A percentile compares a stretch with the other conserved stretches of the same genome.
Conservation (phyloP, 495 filamentous ascomycete species). For the Acidomyces sp. region DNA sequence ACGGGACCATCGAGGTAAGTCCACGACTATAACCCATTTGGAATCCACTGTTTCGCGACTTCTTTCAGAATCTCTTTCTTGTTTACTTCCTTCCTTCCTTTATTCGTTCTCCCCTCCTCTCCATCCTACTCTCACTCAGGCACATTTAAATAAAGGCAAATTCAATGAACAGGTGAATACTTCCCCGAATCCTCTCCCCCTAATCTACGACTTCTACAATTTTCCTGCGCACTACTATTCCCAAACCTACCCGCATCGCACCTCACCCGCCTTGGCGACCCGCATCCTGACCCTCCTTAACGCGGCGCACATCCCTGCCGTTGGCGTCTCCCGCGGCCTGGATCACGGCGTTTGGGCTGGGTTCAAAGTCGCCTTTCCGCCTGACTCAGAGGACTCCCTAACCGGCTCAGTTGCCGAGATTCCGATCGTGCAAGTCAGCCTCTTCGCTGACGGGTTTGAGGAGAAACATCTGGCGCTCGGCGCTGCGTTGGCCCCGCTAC, state of each 20-base stretch:
- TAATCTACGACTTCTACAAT: constrained; percentile 82
- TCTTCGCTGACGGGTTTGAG: constrained; percentile 57
- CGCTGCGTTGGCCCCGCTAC: constrained; percentile 50
- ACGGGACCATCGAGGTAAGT: constrained; percentile 62
- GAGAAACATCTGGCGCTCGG: constrained; percentile 61
- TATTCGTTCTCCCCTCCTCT: too few species aligned
- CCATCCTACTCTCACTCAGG: too few species aligned
- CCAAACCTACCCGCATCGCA: constrained; percentile 56
- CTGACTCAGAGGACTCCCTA: constrained; percentile 60
- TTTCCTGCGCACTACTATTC: constrained; percentile 56
- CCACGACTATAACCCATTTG: too few species aligned
- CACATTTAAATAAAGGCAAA: constrained; percentile 9
- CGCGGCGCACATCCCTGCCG: constrained; percentile 48
- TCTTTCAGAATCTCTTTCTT: too few species aligned
- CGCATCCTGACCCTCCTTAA: constrained; percentile 48
- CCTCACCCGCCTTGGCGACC: constrained; percentile 50
- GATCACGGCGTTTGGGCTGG: constrained; percentile 74
- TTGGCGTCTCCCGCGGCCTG: constrained; percentile 52
- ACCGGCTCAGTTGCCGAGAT: too few species aligned
- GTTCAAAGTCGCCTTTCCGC: constrained; percentile 58
- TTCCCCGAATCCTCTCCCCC: constrained; percentile 49
- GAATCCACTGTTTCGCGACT: too few species aligned
- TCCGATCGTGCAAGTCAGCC: constrained; percentile 69
- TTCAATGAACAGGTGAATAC: constrained; percentile 58
- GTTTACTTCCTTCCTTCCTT: too few species aligned